Evolutionary conservation across 169 alveolate species (phyloP).

Genomic region (Blepharisma undulans): DNA sequence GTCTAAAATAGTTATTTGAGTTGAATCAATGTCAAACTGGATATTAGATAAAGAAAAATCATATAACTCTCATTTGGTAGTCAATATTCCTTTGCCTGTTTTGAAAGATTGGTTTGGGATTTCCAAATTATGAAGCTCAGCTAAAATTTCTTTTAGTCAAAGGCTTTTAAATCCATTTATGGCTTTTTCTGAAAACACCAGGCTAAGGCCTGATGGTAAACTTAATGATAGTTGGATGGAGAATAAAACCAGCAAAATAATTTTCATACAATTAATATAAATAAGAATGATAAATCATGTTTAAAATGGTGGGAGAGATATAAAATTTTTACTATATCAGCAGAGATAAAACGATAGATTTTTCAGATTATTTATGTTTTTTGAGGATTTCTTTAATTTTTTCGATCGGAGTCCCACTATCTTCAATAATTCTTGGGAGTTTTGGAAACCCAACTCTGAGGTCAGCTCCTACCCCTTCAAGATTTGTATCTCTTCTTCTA

Average conservation of each 20-base stretch:
- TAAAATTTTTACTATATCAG: neutral
- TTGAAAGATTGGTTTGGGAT: neutral
- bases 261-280: neutral
- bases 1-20: neutral
- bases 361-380: constrained; percentile 1
- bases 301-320: neutral
- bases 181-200: neutral
- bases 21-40: neutral
- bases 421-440: constrained; percentile 29
- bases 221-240: neutral
- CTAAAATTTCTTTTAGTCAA: neutral
- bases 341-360: neutral
- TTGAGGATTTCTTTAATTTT: neutral
- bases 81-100: neutral
- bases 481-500: constrained; percentile 29
- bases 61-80: neutral
- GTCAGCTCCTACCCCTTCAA: neutral
- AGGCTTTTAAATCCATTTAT: neutral
- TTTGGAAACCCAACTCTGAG: constrained; percentile 30
- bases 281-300: neutral
- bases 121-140: neutral
- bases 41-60: neutral
- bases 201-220: neutral
- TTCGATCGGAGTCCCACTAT: neutral
- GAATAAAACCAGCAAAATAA: neutral